Evolutionary conservation across 2,329 filamentous ascomycete species (phyloP).

Genomic region (Penicillium paneum): DNA sequence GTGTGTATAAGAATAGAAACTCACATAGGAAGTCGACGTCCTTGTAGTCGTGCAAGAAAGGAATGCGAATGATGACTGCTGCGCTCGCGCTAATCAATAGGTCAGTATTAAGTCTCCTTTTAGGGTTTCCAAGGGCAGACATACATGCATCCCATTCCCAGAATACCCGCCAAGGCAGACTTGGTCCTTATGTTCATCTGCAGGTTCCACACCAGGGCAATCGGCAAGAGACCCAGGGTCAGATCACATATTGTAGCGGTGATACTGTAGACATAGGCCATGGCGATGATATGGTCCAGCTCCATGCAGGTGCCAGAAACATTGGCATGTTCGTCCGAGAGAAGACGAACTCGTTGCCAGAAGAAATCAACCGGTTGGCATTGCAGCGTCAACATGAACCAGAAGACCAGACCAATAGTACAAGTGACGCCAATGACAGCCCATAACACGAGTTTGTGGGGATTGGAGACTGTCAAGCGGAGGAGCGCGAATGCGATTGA

Average conservation of each 20-base stretch:
- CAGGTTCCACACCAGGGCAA: slow-evolving; percentile 54
- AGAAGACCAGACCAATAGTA: slow-evolving; percentile 48
- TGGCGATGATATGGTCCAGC: slow-evolving; percentile 48
- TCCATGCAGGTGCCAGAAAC: slow-evolving; percentile 41
- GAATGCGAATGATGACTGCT: slow-evolving; percentile 38
- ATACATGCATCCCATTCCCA: slow-evolving; percentile 56
- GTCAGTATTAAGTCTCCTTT: background rate
- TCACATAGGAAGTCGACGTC: slow-evolving; percentile 35
- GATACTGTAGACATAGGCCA: slow-evolving; percentile 54
- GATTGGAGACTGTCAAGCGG: slow-evolving; percentile 47
- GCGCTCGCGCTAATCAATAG: slow-evolving; percentile 31
- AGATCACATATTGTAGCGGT: slow-evolving; percentile 51
- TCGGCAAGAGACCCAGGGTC: slow-evolving; percentile 52
- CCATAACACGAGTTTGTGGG: slow-evolving; percentile 48
- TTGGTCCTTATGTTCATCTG: slow-evolving; percentile 56
- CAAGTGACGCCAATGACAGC: slow-evolving; percentile 47
- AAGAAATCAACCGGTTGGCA: slow-evolving; percentile 53
- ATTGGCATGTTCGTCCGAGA: slow-evolving; percentile 7
- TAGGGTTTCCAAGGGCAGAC: slow-evolving; percentile 9
- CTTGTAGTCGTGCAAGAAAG: slow-evolving; percentile 35
- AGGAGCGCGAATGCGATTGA: slow-evolving; percentile 55
- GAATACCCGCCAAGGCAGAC: slow-evolving; percentile 50
- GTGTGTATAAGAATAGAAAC: slow-evolving; percentile 2
- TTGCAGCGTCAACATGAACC: slow-evolving; percentile 53
- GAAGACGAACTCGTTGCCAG: slow-evolving; percentile 41